These are phyloP conservation scores for Vigna trinervia DNA, from an alignment of 306 rosid genomes.

Conservation along the genomic window DNA sequence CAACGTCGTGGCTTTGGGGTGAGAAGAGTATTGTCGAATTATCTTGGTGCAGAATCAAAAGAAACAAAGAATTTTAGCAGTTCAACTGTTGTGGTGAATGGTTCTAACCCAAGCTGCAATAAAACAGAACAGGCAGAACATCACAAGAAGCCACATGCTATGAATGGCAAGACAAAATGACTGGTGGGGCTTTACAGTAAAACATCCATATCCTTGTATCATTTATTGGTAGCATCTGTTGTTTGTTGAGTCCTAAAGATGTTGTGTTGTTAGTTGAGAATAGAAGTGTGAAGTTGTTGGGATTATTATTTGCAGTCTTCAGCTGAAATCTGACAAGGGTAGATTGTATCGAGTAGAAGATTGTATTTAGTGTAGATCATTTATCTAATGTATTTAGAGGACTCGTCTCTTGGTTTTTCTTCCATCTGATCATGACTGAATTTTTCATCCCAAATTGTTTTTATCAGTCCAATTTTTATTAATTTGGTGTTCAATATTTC, in stretches of 20 bases:
- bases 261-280: slow-evolving; percentile 20
- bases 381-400: neutral
- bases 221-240: slow-evolving; percentile 14
- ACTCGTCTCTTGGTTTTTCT: neutral
- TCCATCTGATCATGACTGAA: neutral
- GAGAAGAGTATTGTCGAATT: slow-evolving; percentile 78
- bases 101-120: slow-evolving; percentile 33
- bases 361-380: slow-evolving; percentile 20
- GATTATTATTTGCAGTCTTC: slow-evolving; percentile 13
- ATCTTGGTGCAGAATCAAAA: slow-evolving; percentile 84
- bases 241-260: slow-evolving; percentile 30
- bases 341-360: slow-evolving; percentile 28
- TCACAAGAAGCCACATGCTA: slow-evolving; percentile 31
- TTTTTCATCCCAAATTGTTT: neutral
- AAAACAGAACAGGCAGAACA: slow-evolving; percentile 38
- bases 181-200: neutral
- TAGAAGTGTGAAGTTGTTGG: slow-evolving; percentile 26
- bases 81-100: slow-evolving; percentile 54
- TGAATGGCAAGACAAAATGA: slow-evolving; percentile 41
- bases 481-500: neutral
- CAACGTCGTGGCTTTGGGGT: slow-evolving; percentile 83
- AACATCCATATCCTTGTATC: slow-evolving; percentile 5
- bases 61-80: slow-evolving; percentile 59
- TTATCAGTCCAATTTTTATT: neutral
- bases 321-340: slow-evolving; percentile 36